Evolutionary conservation across 75 land plant genomes (phyloP), one percentile per base, ranked within the genome.

Genomic region (Adiantum capillusveneris): DNA sequence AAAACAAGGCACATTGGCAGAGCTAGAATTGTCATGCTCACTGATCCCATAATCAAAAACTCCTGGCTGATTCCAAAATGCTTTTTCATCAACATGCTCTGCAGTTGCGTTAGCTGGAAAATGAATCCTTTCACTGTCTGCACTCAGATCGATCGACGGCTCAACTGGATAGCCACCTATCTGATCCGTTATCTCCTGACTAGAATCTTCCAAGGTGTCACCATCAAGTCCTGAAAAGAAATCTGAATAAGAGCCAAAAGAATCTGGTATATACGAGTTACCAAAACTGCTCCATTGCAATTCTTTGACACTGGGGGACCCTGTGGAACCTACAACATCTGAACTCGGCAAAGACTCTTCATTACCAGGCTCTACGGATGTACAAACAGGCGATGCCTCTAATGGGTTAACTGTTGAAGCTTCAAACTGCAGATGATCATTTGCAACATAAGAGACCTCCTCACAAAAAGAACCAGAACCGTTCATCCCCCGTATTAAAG

Each of bases 281-380:
- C 60, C 29, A 65, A 91, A 82, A 16, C 73, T 72, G 70, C 65
- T 87, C 97, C 92, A 91, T 36, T 81, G 73, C 42, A 83, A 75
- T 59, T 71, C 86, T 68, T 78, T 82, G 9, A 83, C 61, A 39
- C 63, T 60, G 0, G 79, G 58, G 29, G 26, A 50, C 19, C 37
- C 41, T 0, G 75, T 65, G 53, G 31, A 71, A 56, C 30, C 31
- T 41, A 29, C 20, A 28, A 41, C 31, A 20, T 6, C 37, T 9
- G 9, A 34, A 34, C 9, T 34, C 37, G 9, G 3, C 3, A 34
- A 3, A 34, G 37, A 9, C 3, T 5, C 6, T 50, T 11, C 50
- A 59, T 24, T 31, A 26, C 27, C 53, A 16, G 42, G 25, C n/a
- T n/a, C n/a, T n/a, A n/a, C n/a, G n/a, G n/a, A n/a, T n/a, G n/a